Conservation (phyloP, 148 eudicot species). For the Rhododendron griersonianum region DNA sequence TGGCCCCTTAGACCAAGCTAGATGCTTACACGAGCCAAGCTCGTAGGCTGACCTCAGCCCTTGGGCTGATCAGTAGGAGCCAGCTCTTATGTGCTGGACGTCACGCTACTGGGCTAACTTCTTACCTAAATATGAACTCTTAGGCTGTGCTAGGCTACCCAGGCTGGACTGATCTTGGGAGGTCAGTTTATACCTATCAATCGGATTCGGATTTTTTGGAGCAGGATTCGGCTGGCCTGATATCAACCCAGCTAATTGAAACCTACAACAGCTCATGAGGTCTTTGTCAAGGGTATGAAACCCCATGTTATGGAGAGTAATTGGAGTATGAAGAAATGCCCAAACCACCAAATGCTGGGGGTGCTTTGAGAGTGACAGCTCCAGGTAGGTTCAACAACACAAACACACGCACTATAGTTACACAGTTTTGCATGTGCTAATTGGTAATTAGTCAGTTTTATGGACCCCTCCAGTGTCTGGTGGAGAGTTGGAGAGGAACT, state of each 20-base stretch:
- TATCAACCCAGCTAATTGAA: not conserved
- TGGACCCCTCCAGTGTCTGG: not conserved
- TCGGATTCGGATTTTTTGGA: not conserved
- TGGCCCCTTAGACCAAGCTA: no score
- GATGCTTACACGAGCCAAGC: no score
- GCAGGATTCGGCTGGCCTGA: not conserved
- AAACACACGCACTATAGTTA: not conserved
- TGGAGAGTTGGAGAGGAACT: conserved; percentile 2
- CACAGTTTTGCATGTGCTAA: no score
- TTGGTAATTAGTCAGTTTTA: no score
- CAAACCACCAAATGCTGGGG: not conserved
- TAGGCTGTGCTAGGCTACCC: no score
- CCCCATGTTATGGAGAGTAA: not conserved
- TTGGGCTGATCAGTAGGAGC: no score
- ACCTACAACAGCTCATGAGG: not conserved
- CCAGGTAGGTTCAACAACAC: not conserved
- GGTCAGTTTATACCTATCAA: no score
- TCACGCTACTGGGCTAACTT: no score
- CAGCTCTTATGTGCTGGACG: no score
- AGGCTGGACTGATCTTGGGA: no score
- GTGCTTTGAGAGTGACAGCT: not conserved
- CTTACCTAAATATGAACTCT: no score
- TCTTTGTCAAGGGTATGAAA: not conserved
- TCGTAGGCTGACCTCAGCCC: no score
- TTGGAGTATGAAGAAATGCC: not conserved